Conservation (phyloP, 805 yeast genomes). For the Wickerhamiella sorbophila region DNA sequence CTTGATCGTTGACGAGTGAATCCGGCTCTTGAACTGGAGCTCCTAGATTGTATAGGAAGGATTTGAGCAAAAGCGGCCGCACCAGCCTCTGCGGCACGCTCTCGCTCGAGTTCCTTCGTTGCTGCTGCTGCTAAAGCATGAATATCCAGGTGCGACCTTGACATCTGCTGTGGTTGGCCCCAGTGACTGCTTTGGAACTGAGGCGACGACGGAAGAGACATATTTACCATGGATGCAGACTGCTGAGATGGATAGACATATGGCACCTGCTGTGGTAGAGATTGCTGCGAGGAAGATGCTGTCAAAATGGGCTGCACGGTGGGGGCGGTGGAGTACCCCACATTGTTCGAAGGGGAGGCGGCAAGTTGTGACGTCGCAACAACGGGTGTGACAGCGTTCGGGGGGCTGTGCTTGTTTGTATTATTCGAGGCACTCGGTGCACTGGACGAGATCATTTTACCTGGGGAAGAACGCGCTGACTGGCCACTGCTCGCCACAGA, state of each 20-base stretch:
- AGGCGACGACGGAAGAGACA: slow-evolving; percentile 9
- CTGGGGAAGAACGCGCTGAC: not conserved
- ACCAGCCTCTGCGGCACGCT: slow-evolving; percentile 9
- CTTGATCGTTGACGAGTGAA: slow-evolving; percentile 16
- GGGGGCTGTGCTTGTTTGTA: not conserved
- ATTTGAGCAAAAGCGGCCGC: not conserved
- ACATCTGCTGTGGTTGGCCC: not conserved
- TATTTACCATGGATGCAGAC: not conserved
- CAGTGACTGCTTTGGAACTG: slow-evolving; percentile 7
- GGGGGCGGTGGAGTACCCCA: slow-evolving; percentile 6
- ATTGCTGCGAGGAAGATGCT: not conserved
- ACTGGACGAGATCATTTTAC: slow-evolving; percentile 1
- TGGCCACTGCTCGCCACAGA: not conserved
- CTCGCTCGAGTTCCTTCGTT: slow-evolving; percentile 31
- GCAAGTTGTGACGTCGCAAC: no score
- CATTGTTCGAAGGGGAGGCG: slow-evolving; percentile 1
- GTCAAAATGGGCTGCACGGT: not conserved
- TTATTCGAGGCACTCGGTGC: slow-evolving; percentile 8
- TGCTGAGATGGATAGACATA: not conserved
- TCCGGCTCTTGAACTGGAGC: slow-evolving; percentile 4
- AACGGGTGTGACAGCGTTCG: not conserved
- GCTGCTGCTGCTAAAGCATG: slow-evolving; percentile 33
- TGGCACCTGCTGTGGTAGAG: not conserved
- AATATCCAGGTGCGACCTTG: slow-evolving; percentile 25
- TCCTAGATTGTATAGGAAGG: not conserved